Evolutionary conservation across 495 filamentous ascomycete species (phyloP).

Genomic region (Trichoderma erinaceum): DNA sequence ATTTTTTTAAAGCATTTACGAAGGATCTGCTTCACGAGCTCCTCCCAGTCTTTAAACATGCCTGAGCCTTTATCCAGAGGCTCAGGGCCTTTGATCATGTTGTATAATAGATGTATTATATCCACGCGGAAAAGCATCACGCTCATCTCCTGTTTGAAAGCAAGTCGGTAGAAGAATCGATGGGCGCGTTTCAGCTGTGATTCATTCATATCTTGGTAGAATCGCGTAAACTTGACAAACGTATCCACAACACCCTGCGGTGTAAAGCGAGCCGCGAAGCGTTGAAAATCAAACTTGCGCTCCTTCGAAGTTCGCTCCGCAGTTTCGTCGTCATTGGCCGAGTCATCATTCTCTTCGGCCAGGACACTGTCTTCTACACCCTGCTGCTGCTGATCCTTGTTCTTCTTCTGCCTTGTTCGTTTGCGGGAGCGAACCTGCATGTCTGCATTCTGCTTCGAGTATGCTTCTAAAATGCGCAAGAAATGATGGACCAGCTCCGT

Average conservation of each 20-base stretch:
- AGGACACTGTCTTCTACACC: slow-evolving; percentile 29
- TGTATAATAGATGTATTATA: slow-evolving; percentile 79
- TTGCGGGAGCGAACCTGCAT: slow-evolving; percentile 82
- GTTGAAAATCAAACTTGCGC: slow-evolving; percentile 87
- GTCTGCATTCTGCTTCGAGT: slow-evolving; percentile 89
- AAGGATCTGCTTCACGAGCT: slow-evolving; percentile 74
- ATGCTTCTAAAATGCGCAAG: slow-evolving; percentile 83
- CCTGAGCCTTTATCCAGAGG: slow-evolving; percentile 57
- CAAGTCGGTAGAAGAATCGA: slow-evolving; percentile 89
- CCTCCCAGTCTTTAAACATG: slow-evolving; percentile 85
- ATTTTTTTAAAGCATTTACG: slow-evolving; percentile 72
- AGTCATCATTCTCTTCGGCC: slow-evolving; percentile 52
- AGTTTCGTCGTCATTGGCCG: slow-evolving; percentile 68
- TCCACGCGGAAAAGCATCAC: slow-evolving; percentile 86
- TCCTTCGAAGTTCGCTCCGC: slow-evolving; percentile 67
- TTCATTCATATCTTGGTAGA: slow-evolving; percentile 72
- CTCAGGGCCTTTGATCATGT: slow-evolving; percentile 88
- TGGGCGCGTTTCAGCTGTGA: slow-evolving; percentile 88
- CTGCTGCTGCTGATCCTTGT: slow-evolving; percentile 40
- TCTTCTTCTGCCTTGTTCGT: slow-evolving; percentile 62
- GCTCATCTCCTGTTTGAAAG: slow-evolving; percentile 88
- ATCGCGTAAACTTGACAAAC: slow-evolving; percentile 72
- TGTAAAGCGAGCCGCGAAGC: slow-evolving; percentile 73
- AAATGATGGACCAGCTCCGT: slow-evolving; percentile 92
- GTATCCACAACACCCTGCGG: slow-evolving; percentile 83